Conservation (phyloP, 1,284 basidiomycete species). For the Hymenochaete sp. region DNA sequence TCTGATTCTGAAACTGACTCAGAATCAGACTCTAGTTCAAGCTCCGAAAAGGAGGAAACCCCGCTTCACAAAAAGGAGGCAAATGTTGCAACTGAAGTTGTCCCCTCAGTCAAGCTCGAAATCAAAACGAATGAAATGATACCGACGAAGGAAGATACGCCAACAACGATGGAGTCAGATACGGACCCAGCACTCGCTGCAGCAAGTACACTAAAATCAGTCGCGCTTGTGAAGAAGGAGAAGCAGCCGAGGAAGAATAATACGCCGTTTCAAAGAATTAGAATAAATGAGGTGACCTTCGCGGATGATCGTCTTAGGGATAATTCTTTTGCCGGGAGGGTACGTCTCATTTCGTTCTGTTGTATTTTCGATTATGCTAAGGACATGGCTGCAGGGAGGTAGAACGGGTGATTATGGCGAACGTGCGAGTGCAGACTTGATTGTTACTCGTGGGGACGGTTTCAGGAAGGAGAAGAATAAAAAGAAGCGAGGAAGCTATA, state of each 20-base stretch:
- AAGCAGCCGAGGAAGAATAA: constrained; percentile 37
- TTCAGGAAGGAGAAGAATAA: constrained; percentile 99
- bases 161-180: constrained; percentile 9
- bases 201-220: constrained; percentile 7
- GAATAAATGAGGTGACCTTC: constrained; percentile 53
- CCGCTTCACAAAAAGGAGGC: constrained; percentile 50
- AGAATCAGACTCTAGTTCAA: constrained; percentile 3
- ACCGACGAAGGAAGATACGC: constrained; percentile 10
- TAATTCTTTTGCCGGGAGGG: constrained; percentile 81
- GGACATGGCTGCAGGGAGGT: constrained; percentile 44
- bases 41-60: constrained; percentile 15
- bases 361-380: too few species aligned
- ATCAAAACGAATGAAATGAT: neutral
- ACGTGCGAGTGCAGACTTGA: constrained; percentile 77
- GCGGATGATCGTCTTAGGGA: constrained; percentile 57
- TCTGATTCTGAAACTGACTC: constrained; percentile 4
- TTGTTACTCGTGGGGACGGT: constrained; percentile 87
- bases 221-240: constrained; percentile 9
- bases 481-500: constrained; percentile 93
- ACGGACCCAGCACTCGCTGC: constrained; percentile 6
- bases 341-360: constrained; percentile 31
- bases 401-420: constrained; percentile 79
- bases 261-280: constrained; percentile 77
- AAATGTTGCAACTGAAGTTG: constrained; percentile 43
- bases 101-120: constrained; percentile 14